Base-by-base conservation (phyloP, 768 basidiomycete species). In the Mycena rosella region DNA sequence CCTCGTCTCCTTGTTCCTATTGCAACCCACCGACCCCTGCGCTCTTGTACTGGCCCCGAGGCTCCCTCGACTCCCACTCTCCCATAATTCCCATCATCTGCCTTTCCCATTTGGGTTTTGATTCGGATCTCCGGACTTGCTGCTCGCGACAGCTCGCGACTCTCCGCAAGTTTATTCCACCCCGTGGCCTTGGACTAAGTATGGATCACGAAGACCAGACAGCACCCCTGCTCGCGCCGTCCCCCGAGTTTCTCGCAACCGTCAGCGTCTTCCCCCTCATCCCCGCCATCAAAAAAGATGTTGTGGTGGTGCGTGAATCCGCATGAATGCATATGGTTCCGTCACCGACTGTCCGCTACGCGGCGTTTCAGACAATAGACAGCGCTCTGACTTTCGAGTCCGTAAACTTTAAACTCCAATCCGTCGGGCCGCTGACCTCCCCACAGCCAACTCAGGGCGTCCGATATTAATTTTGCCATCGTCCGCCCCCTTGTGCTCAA, bases 201-300 rank as follows among this genome's bases (percentile, higher is more conserved):
- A 40, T 85, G 84, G 84, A 86, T 75, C 74, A 77, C 64, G 85
- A 86, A 73, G 78, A 80, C 56, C 83, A 80, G 67, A 62, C 76
- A n/a, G 73, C 76, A 13, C 68, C 74, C 60, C 71, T 87, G 74
- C 78, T 89, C 13, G 86, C 87, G 17, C 89, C 90, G 7, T 84
- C 87, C 2, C 82, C 84, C 49, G 90, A 89, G 55, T 79, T 82
- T 67, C 76, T 93, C 11, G 86, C 87, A 8, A 81, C 88, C 3
- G 83, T 93, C 72, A 89, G 87, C 72, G 93, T 95, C 38, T 95
- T 92, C 76, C 93, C 93, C n/a, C 83, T 94, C 27, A 92, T 95
- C 68, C 89, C 89, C 24, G 85, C 87, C 66, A 74, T 95, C 48
- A 91, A 89, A 75, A 87, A 82, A 62, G 92, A 95, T 77, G 85